A percentile compares a stretch with the other conserved stretches of the same genome.
phyloP scores from a whole-genome alignment of 164 flowering plant species.

The Berberis thunbergii region DNA sequence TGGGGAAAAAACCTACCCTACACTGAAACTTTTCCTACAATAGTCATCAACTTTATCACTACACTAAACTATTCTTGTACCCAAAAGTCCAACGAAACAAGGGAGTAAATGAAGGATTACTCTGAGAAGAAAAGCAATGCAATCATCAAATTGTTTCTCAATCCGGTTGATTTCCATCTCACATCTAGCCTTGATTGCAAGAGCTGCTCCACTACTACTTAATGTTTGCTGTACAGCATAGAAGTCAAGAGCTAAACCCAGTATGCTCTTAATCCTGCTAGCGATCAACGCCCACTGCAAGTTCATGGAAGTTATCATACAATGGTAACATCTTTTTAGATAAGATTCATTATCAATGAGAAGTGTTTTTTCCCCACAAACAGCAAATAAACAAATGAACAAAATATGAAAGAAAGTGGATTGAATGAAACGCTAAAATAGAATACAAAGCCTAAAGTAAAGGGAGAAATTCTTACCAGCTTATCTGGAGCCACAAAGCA shows the following conservation, averaged over 20 bases:
- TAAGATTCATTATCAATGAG: too few relatives aligned
- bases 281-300: slow-evolving; percentile 90
- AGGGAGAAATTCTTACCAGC: slow-evolving; percentile 38
- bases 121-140: slow-evolving; percentile 91
- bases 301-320: slow-evolving; percentile 2
- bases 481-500: slow-evolving; percentile 97
- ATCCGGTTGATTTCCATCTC: slow-evolving; percentile 81
- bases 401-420: neutral
- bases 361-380: neutral
- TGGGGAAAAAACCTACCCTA: too few relatives aligned
- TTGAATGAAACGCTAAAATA: neutral
- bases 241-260: slow-evolving; percentile 91
- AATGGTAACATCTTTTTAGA: neutral
- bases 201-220: slow-evolving; percentile 63
- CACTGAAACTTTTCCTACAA: neutral
- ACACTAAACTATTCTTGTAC: neutral
- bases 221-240: slow-evolving; percentile 69
- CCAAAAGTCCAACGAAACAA: neutral
- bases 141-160: slow-evolving; percentile 93
- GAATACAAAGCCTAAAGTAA: neutral
- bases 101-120: slow-evolving; percentile 26
- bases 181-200: slow-evolving; percentile 76
- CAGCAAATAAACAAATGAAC: neutral
- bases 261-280: slow-evolving; percentile 82
- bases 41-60: neutral